These are phyloP conservation scores for Euryodendron excelsum DNA, from an alignment of 148 eudicot species.

Conservation along the genomic window DNA sequence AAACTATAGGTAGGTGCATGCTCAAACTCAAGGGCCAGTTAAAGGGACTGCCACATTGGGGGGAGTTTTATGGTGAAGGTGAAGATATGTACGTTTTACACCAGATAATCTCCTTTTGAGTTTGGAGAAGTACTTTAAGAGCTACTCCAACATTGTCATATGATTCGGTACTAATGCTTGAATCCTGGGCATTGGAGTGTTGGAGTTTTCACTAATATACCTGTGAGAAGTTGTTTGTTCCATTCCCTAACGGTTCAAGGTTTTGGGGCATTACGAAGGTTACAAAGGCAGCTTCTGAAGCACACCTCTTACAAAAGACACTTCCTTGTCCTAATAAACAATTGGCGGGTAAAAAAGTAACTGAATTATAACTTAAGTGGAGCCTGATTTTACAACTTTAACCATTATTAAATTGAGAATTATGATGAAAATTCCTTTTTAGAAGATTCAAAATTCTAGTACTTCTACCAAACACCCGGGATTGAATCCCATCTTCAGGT, in stretches of 20 bases:
- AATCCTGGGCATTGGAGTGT: background rate
- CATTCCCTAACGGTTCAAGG: background rate
- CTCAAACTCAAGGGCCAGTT: background rate
- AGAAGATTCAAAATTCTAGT: background rate
- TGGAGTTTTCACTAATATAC: background rate
- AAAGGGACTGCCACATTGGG: background rate
- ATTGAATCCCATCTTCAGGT: too few species aligned
- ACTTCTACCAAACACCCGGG: background rate
- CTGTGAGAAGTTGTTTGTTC: background rate
- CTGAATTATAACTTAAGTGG: background rate
- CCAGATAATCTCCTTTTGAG: background rate
- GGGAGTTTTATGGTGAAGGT: background rate
- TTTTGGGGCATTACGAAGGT: background rate
- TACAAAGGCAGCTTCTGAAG: background rate
- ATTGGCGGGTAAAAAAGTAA: background rate
- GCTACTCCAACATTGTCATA: background rate
- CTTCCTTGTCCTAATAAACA: background rate
- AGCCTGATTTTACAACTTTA: background rate
- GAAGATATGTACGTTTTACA: background rate
- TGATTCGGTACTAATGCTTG: background rate
- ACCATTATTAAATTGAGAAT: too few species aligned
- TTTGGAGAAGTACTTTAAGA: background rate
- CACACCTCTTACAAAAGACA: background rate
- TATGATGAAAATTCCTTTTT: background rate
- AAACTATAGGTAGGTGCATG: background rate